These are phyloP conservation scores for Ulmus americana DNA, from an alignment of 331 rosid genomes.

Conservation along the genomic window DNA sequence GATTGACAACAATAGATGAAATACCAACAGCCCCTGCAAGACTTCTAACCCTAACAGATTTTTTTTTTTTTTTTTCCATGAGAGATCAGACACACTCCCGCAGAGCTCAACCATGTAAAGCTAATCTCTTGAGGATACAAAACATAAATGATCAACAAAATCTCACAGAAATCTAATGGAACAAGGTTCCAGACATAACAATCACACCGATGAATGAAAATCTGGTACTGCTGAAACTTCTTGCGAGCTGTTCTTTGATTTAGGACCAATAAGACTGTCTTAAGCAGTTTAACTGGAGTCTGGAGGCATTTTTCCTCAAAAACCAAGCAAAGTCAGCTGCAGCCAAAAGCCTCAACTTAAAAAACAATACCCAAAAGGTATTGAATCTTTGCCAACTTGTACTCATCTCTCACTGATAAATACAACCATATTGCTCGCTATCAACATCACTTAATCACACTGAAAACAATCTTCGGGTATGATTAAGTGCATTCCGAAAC, in stretches of 20 bases:
- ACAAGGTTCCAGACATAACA: neutral
- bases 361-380: neutral
- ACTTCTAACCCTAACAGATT: neutral
- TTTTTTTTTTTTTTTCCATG: neutral
- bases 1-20: neutral
- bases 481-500: neutral
- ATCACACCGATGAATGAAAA: neutral
- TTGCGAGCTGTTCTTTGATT: neutral
- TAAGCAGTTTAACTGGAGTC: neutral
- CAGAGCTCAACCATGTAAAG: constrained; percentile 8
- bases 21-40: neutral
- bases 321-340: neutral
- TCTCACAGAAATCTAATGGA: neutral
- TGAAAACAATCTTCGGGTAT: constrained; percentile 4
- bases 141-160: constrained; percentile 2
- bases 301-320: constrained; percentile 1
- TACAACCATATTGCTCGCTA: constrained; percentile 2
- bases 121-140: neutral
- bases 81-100: neutral
- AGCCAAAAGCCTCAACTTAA: neutral
- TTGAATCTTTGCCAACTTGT: constrained; percentile 1
- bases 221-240: constrained; percentile 7
- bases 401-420: constrained; percentile 17
- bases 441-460: constrained; percentile 13
- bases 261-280: neutral